Evolutionary conservation across 2,329 filamentous ascomycete genomes (phyloP).

Genomic region (Onygena corvina): DNA sequence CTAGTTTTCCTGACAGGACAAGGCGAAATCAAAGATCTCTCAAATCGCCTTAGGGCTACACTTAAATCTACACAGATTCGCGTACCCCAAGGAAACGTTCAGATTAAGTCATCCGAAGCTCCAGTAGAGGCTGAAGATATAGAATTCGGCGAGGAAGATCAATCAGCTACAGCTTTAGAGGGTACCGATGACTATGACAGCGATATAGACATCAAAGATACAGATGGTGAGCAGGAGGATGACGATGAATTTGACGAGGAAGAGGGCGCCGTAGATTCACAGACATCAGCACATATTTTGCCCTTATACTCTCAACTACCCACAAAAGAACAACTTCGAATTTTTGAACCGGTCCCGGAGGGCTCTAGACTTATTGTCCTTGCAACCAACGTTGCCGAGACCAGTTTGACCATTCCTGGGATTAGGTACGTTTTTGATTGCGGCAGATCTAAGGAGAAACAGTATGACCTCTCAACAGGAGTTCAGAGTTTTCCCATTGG

Average conservation of each 20-base stretch:
- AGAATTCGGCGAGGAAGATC: conserved; percentile 54
- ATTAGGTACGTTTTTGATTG: conserved; percentile 94
- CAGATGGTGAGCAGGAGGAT: conserved; percentile 47
- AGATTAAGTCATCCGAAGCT: conserved; percentile 63
- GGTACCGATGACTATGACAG: conserved; percentile 42
- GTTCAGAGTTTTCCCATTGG: conserved; percentile 92
- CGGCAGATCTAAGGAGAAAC: conserved; percentile 81
- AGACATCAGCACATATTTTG: conserved; percentile 69
- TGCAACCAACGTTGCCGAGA: conserved; percentile 94
- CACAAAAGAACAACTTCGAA: conserved; percentile 76
- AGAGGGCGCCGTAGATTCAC: conserved; percentile 45
- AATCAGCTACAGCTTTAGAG: conserved; percentile 34
- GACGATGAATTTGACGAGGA: conserved; percentile 61
- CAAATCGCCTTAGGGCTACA: conserved; percentile 61
- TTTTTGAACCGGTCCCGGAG: conserved; percentile 76
- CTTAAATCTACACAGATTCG: conserved; percentile 44
- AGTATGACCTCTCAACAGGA: conserved; percentile 74
- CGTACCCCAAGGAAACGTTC: conserved; percentile 52
- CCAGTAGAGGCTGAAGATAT: conserved; percentile 78
- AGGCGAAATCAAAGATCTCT: conserved; percentile 77
- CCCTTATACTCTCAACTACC: conserved; percentile 88
- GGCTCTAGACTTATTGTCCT: conserved; percentile 75
- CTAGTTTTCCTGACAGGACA: conserved; percentile 91
- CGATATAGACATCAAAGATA: conserved; percentile 49
- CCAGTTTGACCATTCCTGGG: conserved; percentile 88